Evolutionary conservation across 2,329 filamentous ascomycete species (phyloP), one percentile per base, ranked within the genome.

Genomic region (Alternaria infectoria): DNA sequence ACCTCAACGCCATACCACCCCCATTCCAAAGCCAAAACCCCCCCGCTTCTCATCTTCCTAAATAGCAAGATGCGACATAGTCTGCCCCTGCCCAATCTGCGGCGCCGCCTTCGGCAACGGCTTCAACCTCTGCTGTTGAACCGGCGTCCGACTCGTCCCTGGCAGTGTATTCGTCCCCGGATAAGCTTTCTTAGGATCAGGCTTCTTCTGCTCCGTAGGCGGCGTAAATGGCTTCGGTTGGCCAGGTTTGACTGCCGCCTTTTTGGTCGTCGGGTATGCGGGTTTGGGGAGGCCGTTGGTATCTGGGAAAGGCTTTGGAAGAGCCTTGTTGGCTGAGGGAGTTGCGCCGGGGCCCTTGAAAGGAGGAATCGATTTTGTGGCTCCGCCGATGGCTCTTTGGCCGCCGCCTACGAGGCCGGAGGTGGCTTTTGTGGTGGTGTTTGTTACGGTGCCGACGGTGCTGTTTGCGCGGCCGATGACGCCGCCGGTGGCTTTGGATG

Each of bases 101-200:
- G 69, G 63, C 23, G 69, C 73, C 57, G 75, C 30, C 49, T 68
- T 69, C 57, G 69, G 70, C 55, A 69, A 46, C 17, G 74, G 68
- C 71, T 73, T 75, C 54, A 71, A 72, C 65, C 61, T 71, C 54
- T 69, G 61, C 61, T 65, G 62, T 54, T 61, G 67, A 10, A 78
- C 76, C 0, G 75, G 74, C 25, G 69, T 70, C 62, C 64, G 71
- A 19, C 60, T 69, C 3, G 59, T 73, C 51, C 76, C 74, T 1
- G 74, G 73, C 51, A 74, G 45, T 30, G 74, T 77, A 36, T 72
- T 75, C 19, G 75, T 77, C 1, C 74, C 77, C 0, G 76, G 74
- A 61, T 78, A 78, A 44, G 74, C 60, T 28, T 69, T 69, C 52
- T 65, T 64, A 7, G 64, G 63, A 46, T 66, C 61, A 5, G 63